Evolutionary conservation across 2,329 filamentous ascomycete species (phyloP).

Genomic region (Aureobasidium leucospermi): DNA sequence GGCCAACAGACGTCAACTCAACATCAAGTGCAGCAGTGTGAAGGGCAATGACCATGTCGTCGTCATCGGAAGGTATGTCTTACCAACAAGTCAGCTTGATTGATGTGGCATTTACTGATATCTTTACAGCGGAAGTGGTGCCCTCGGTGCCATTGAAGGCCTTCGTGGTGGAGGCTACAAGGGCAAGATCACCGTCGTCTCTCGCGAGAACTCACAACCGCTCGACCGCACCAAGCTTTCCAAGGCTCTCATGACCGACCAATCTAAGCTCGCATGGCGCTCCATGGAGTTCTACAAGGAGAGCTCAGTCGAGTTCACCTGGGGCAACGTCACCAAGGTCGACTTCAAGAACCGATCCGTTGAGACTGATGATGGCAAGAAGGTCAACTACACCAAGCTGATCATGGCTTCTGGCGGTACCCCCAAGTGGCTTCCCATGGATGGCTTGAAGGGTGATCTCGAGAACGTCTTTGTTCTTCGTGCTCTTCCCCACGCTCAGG

Average conservation of each 20-base stretch:
- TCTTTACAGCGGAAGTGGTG: conserved; percentile 61
- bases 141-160: conserved; percentile 72
- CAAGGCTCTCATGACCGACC: conserved; percentile 81
- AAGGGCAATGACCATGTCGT: conserved; percentile 59
- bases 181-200: conserved; percentile 74
- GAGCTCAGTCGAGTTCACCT: conserved; percentile 48
- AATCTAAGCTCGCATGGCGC: conserved; percentile 69
- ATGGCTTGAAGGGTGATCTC: conserved; percentile 73
- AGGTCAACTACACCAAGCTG: conserved; percentile 75
- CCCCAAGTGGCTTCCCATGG: conserved; percentile 66
- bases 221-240: conserved; percentile 94
- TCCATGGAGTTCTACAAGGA: conserved; percentile 68
- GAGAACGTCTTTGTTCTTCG: conserved; percentile 82
- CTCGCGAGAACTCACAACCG: conserved; percentile 67
- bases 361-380: conserved; percentile 64
- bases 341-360: conserved; percentile 71
- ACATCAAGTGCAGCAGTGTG: conserved; percentile 57
- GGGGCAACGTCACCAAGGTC: conserved; percentile 58
- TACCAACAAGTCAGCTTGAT: not conserved
- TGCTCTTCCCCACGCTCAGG: conserved; percentile 66
- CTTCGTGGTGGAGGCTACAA: conserved; percentile 74
- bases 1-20: conserved; percentile 63
- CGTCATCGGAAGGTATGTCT: conserved; percentile 64
- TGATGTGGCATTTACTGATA: conserved; percentile 3
- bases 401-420: conserved; percentile 83